Base-by-base conservation (phyloP, 2,329 filamentous ascomycete genomes). In the Alternaria consortialis region DNA sequence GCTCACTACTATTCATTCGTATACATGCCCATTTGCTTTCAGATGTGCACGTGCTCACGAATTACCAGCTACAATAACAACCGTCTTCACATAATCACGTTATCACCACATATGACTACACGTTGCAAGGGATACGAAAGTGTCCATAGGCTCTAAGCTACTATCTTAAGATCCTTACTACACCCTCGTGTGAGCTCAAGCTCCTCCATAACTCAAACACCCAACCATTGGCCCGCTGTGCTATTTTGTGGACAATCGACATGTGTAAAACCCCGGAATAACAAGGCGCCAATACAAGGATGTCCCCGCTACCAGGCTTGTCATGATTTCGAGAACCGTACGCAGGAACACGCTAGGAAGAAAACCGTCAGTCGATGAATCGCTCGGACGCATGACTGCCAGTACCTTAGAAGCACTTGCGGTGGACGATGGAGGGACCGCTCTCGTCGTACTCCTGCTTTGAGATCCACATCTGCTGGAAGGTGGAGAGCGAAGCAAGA, bases 381-480 rank as follows among this genome's bases (percentile, higher is more conserved):
- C 44, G 59, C 23, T 51, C 46, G 39, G 39, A 43, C 15, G 36
- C 36, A 23, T 37, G 57, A 56, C 37, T 42, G 44, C 31, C 56
- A 81, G 77, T 80, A 90, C 89, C 90, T 97, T 97, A 97, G 91
- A 97, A 97, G 92, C 94, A 97, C 93, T 97, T 98, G 91, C 94
- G 92, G 91, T 98, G 94, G 80, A 98, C 94, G 81, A 98, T 98
- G 80, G 94, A 97, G 79, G 94, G 95, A 86, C 94, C 94, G 84
- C 91, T 95, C 93, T 98, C 95, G 88, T 99, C 95, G 90, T 98
- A 98, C 89, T 98, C 94, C 88, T 99, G 95, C 93, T 99, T 99
- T 79, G 95, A 99, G 90, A 99, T 98, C 95, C 95, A 99, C 95
- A 99, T 99, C 88, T 99, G 95, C 89, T 99, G 95, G 94, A 99